Percentiles rank a stretch among this genome's conserved stretches.
phyloP scores from a whole-genome alignment of 371 early-diverging fungal genomes.

The Mortierella sp. region DNA sequence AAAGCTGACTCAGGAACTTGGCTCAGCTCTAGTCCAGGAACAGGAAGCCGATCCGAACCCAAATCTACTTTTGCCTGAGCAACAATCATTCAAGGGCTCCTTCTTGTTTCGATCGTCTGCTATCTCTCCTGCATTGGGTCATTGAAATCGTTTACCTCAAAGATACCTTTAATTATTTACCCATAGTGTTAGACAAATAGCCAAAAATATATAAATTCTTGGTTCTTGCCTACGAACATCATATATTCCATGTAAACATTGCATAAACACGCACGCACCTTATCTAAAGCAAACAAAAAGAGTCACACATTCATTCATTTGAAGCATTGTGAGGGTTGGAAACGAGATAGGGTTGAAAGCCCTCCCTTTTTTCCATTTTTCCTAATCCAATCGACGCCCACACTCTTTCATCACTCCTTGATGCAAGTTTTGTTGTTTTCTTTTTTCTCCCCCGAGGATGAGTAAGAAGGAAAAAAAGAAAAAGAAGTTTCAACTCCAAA shows the following conservation, averaged over 20 bases:
- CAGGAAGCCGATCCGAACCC: conserved; percentile 2
- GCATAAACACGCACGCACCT: background rate
- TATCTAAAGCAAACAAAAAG: background rate
- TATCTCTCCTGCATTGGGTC: conserved; percentile 3
- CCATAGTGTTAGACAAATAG: background rate
- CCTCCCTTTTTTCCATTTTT: conserved; percentile 1
- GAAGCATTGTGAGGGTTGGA: background rate
- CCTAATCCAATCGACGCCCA: background rate
- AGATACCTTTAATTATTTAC: background rate
- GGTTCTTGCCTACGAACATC: background rate
- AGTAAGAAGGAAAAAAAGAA: background rate
- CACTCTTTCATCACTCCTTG: background rate
- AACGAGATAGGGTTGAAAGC: conserved; percentile 3
- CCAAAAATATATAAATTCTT: background rate
- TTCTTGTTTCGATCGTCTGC: conserved; percentile 11
- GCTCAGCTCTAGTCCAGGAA: conserved; percentile 14
- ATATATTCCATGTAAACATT: background rate
- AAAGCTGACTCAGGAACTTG: conserved; percentile 22
- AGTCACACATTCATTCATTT: background rate
- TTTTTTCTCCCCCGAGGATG: background rate
- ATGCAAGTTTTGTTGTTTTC: background rate
- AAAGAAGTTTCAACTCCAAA: background rate
- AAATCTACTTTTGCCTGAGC: conserved; percentile 6
- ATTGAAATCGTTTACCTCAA: background rate
- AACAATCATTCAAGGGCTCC: conserved; percentile 5